Conservation (phyloP, 495 filamentous ascomycete species). For the Symbiotaphrina buchneri region DNA sequence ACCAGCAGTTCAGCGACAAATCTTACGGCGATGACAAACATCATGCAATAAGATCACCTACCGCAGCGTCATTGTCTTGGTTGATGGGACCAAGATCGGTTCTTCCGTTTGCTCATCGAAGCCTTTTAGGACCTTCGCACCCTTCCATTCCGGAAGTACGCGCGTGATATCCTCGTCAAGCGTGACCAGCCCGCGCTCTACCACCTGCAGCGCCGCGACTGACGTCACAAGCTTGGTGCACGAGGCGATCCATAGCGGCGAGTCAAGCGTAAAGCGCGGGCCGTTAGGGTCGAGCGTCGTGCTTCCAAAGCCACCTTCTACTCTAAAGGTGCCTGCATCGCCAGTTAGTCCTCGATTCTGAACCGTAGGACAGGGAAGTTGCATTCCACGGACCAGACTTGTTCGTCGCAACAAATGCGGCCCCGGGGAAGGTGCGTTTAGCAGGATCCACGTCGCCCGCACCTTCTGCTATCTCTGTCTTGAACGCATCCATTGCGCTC, state of each 20-base stretch:
- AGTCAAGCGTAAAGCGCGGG: constrained; percentile 1
- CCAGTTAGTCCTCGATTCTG: no score
- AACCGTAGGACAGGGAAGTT: no score
- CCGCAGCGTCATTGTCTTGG: constrained; percentile 6
- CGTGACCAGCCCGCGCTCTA: constrained; percentile 20
- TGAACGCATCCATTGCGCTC: no score
- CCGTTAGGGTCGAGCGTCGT: constrained; percentile 1
- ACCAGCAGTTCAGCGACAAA: no score
- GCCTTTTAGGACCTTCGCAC: constrained; percentile 4
- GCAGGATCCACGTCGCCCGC: no score
- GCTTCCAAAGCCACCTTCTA: no score
- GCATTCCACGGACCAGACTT: no score
- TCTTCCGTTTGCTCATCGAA: constrained; percentile 4
- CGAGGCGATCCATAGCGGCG: constrained; percentile 8
- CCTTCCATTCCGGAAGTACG: constrained; percentile 17
- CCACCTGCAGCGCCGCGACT: constrained; percentile 22
- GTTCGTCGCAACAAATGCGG: no score
- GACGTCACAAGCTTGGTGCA: constrained; percentile 17
- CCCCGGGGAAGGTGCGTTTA: no score
- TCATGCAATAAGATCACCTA: not conserved
- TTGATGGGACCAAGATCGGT: constrained; percentile 2
- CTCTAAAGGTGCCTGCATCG: no score
- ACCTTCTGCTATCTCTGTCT: no score
- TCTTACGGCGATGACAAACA: no score
- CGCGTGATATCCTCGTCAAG: constrained; percentile 18